phyloP scores from a whole-genome alignment of 2,329 filamentous ascomycete species.

The Pseudopithomyces chartarum region DNA sequence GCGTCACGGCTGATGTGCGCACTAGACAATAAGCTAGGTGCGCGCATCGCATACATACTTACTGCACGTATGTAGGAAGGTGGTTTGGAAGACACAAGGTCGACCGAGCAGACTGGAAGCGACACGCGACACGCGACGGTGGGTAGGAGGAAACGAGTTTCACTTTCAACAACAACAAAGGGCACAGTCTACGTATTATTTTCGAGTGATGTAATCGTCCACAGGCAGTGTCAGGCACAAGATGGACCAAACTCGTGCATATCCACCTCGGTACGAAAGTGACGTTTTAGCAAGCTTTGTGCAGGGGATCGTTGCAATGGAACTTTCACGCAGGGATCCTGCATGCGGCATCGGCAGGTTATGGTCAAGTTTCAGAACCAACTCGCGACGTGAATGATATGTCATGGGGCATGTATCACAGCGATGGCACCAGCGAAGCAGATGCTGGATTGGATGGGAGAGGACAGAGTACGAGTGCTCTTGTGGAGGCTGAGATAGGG shows the following conservation, averaged over 20 bases:
- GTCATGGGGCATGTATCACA: neutral
- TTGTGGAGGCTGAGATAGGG: too few relatives aligned
- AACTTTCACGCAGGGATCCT: conserved; percentile 1
- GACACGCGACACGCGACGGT: too few relatives aligned
- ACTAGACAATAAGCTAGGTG: neutral
- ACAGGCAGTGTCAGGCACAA: too few relatives aligned
- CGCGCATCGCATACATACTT: neutral
- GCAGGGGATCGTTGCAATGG: neutral
- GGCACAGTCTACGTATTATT: too few relatives aligned
- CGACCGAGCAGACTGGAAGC: too few relatives aligned
- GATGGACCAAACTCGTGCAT: neutral
- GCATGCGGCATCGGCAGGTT: neutral
- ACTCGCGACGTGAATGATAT: neutral
- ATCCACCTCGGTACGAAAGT: conserved; percentile 1
- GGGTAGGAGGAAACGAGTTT: too few relatives aligned
- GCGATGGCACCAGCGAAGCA: neutral
- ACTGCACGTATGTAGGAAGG: too few relatives aligned
- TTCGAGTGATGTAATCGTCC: too few relatives aligned
- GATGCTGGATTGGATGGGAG: too few relatives aligned
- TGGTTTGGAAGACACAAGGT: too few relatives aligned
- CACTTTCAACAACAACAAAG: too few relatives aligned
- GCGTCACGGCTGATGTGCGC: neutral
- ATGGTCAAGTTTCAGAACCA: conserved; percentile 2
- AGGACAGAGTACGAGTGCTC: too few relatives aligned
- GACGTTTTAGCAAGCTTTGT: conserved; percentile 1